Evolutionary conservation across 345 rosid genomes (phyloP), one percentile per base, ranked within the genome.

Genomic region (Aquilaria sinensis): DNA sequence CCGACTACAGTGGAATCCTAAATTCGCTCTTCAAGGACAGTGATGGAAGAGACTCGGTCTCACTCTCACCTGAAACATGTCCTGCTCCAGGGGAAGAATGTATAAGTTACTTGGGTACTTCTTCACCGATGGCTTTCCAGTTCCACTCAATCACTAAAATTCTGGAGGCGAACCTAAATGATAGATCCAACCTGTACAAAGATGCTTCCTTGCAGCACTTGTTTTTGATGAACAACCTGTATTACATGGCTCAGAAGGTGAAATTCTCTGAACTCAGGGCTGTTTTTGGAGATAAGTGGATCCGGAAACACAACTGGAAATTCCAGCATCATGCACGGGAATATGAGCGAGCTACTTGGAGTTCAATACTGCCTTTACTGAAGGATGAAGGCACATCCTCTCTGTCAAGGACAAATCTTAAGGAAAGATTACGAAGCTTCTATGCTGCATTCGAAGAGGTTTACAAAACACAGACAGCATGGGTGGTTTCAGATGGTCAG

Each of bases 231-330:
- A 92, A 92, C 87, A 92, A 92, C 57, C 69, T 92, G 33, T 82
- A 92, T 67, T 92, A 92, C 85, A 89, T 92, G 85, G 83, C 93
- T 10, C 78, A 85, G 56, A 92, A 92, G 72, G 91, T 85, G 52
- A 75, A 77, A 67, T 77, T 78, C 51, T 85, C 96, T 0, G 93
- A 87, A 59, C 88, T 92, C 41, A 68, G 82, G 63, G 75, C 57
- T 34, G 68, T 85, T 47, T 87, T 89, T 1, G 93, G 87, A 31
- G 93, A 84, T 56, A 84, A 80, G 30, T 92, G 98, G 98, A 83
- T 75, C 57, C 70, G 91, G 46, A 89, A 83, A 70, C 88, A 77
- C 72, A 89, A 85, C 71, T 73, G 87, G 87, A 89, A 83, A 62
- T 81, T 89, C 74, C 96, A 85, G 56, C 86, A 89, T 75, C 88